Evolutionary conservation across 148 eudicot species (phyloP), one percentile per base, ranked within the genome.

Genomic region (Silene latifolia): DNA sequence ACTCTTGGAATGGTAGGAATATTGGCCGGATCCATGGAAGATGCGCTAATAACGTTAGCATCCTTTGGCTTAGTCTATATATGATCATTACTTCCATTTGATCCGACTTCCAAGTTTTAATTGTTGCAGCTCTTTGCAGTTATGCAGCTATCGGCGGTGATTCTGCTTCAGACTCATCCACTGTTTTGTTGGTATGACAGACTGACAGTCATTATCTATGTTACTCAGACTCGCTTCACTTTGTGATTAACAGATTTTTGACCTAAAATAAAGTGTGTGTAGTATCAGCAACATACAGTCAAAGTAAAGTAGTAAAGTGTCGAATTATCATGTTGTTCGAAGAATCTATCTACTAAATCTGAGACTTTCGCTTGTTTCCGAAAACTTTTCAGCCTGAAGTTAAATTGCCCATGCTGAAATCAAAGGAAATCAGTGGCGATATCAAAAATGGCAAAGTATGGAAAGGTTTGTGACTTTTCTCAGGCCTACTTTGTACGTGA

Each of bases 1-100:
- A 92, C 99, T 51, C 89, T 95, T 76, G 97, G 97, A 57, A 90
- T 90, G 93, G 94, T 95, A 29, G 99, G 99, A 23, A 82, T 95
- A 83, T 82, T 95, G 63, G 87, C 99, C n/a, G 97, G 88, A 74
- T 86, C 97, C n/a, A 86, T 92, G 75, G 98, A 95, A 81, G 99
- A 95, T 86, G 82, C 99, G 63, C 79, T 92, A 23, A 83, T 92
- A 62, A 87, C 80, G 99, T 95, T 27, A 81, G 96, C 74, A 56
- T 80, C 78, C 57, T 58, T 19, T n/a, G 27, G 0, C 75, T 71
- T 23, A 19, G 32, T 76, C 51, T 35, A 42, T 20, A 24, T 51
- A 21, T 62, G 54, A 10, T 32, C 29, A 8, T 11, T 72, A 62
- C 46, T 62, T 15, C 15, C 42, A 42, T 21, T 69, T 21, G 72